Percentiles rank a stretch among this genome's conserved stretches.
phyloP scores from a whole-genome alignment of 768 basidiomycete species.

The Lentinula sp. region DNA sequence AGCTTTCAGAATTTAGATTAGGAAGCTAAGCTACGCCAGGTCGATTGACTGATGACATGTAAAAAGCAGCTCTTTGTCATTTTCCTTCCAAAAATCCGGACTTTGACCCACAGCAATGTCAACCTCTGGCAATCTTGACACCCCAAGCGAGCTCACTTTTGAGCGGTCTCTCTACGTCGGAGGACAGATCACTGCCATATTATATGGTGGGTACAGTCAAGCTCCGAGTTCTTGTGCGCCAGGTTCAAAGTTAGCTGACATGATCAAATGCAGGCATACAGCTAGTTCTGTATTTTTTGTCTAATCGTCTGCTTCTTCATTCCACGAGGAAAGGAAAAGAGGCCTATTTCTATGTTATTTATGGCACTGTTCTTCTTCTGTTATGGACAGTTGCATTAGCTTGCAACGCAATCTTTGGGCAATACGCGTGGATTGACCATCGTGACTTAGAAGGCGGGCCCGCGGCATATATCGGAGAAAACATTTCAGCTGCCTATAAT shows the following conservation, averaged over 20 bases:
- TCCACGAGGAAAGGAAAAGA: neutral
- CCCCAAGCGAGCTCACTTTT: conserved; percentile 6
- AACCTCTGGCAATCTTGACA: neutral
- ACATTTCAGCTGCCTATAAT: conserved; percentile 22
- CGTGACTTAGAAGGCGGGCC: conserved; percentile 23
- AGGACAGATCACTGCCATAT: conserved; percentile 15
- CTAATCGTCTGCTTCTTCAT: neutral
- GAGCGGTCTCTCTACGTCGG: conserved; percentile 16
- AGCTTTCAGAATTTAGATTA: neutral
- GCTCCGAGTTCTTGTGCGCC: neutral
- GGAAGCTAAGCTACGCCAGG: neutral
- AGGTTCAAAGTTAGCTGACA: neutral
- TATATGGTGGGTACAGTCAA: conserved; percentile 14
- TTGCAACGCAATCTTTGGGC: conserved; percentile 20
- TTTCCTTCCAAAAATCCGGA: neutral
- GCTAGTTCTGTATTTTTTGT: neutral
- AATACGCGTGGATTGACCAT: conserved; percentile 29
- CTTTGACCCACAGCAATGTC: neutral
- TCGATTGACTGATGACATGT: conserved; percentile 1
- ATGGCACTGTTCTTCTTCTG: conserved; percentile 16
- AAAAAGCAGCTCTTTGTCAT: neutral
- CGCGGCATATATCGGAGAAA: conserved; percentile 18
- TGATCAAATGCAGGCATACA: conserved; percentile 2
- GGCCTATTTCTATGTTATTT: conserved; percentile 7
- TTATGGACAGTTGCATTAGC: conserved; percentile 23